Evolutionary conservation across 441 rosid species (phyloP).

Genomic region (Populus hybrid): DNA sequence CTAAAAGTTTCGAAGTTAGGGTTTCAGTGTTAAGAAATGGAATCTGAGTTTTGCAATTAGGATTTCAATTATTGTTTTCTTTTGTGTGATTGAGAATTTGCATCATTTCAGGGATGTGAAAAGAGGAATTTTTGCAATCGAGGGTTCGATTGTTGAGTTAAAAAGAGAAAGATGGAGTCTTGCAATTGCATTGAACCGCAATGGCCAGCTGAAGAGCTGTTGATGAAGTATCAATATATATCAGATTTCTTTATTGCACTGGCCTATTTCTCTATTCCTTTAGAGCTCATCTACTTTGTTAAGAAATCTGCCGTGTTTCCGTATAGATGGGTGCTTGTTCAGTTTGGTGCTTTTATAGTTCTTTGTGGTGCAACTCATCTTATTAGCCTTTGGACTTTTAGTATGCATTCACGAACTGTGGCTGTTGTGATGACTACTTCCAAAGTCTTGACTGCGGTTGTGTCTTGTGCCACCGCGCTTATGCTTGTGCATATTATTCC

Average conservation of each 20-base stretch:
- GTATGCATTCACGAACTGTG: too few species aligned
- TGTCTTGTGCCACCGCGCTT: too few species aligned
- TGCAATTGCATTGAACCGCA: constrained; percentile 77
- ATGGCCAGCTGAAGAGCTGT: constrained; percentile 81
- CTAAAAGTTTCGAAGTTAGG: not conserved
- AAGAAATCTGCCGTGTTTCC: constrained; percentile 96
- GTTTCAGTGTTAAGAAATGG: not conserved
- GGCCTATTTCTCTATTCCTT: constrained; percentile 93
- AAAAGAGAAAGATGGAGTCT: not conserved
- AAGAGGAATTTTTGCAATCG: not conserved
- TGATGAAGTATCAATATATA: constrained; percentile 94
- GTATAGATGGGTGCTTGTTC: constrained; percentile 98
- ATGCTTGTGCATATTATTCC: too few species aligned
- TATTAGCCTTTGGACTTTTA: too few species aligned
- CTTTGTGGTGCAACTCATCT: too few species aligned
- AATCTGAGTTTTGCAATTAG: not conserved
- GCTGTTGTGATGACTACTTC: too few species aligned
- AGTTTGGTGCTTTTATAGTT: constrained; percentile 99
- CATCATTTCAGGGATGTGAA: not conserved
- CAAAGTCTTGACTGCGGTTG: too few species aligned
- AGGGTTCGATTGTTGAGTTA: not conserved
- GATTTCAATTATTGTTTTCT: not conserved
- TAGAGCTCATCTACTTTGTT: constrained; percentile 92
- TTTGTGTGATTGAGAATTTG: not conserved
- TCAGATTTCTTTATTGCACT: constrained; percentile 96